Base-by-base conservation (phyloP, 345 rosid genomes). In the Clarkia xantiana region DNA sequence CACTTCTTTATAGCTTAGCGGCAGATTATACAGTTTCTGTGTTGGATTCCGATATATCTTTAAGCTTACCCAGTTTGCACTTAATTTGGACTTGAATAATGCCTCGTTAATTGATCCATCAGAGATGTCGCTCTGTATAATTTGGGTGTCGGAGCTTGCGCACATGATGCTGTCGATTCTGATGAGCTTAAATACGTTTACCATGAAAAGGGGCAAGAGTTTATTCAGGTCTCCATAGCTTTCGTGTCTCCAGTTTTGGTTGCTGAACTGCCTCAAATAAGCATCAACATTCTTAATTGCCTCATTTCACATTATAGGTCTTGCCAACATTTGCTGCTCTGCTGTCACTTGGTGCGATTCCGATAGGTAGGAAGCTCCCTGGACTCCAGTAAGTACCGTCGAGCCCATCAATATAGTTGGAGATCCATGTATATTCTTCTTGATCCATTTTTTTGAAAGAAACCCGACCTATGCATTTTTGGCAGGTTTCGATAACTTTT, bases 141-240 rank as follows among this genome's bases (percentile, higher is more conserved):
- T 42, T 69, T 90, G 68, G 96, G 97, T 47, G 53, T 86, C 19
- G 97, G 96, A 48, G 91, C 94, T 12, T 90, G 96, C 64, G 80
- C 77, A 23, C 49, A 61, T 44, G 71, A 86, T 62, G 82, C 91
- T 10, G 59, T 76, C 56, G 91, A 86, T 59, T 42, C 70, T 0
- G 70, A 77, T 55, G 97, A 90, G 72, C 82, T 90, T 13, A 81
- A 86, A 43, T 86, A 56, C 66, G 81, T 79, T 18, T 77, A 86
- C 67, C 88, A 86, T 62, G 73, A 71, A 60, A 52, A 74, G 2
- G 97, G 96, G 0, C 90, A 74, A 45, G 74, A 70, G 12, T 69
- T 51, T 67, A 56, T 90, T 56, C 68, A 86, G 95, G 97, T 90
- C 25, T 19, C 18, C 1, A 19, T 6, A 6, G 9, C 11, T 6